phyloP scores from a whole-genome alignment of 2,329 filamentous ascomycete genomes.

The Dactylellina drechsleri region DNA sequence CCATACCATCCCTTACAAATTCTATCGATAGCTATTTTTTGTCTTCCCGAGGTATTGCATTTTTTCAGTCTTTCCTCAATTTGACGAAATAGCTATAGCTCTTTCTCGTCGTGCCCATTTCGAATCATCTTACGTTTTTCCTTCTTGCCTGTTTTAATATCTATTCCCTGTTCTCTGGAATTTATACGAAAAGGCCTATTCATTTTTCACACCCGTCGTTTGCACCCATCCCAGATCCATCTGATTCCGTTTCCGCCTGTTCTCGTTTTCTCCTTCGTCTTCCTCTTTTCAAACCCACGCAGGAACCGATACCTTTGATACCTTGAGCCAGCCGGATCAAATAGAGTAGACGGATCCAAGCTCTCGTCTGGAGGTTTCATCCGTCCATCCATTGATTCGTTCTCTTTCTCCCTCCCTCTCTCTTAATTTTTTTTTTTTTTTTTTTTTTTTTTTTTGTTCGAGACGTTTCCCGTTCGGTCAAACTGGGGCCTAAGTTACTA shows the following conservation, averaged over 20 bases:
- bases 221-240: too few species aligned
- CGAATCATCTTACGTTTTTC: slow-evolving; percentile 4
- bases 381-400: too few species aligned
- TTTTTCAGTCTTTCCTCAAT: neutral
- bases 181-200: neutral
- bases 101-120: neutral
- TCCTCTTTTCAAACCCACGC: too few species aligned
- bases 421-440: neutral
- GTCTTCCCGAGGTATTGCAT: neutral
- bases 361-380: too few species aligned
- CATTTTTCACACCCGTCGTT: neutral
- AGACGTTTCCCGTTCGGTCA: neutral
- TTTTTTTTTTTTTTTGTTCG: neutral
- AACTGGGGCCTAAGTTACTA: neutral
- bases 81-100: too few species aligned
- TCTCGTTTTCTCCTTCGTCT: too few species aligned
- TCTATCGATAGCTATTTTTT: neutral
- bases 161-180: neutral
- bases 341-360: too few species aligned
- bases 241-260: too few species aligned
- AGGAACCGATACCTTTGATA: neutral
- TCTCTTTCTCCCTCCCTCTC: neutral
- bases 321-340: slow-evolving; percentile 7
- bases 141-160: neutral
- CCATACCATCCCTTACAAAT: too few species aligned